Evolutionary conservation across 1,139 yeast species (phyloP).

Genomic region (Scheffersomyces insectosa): DNA sequence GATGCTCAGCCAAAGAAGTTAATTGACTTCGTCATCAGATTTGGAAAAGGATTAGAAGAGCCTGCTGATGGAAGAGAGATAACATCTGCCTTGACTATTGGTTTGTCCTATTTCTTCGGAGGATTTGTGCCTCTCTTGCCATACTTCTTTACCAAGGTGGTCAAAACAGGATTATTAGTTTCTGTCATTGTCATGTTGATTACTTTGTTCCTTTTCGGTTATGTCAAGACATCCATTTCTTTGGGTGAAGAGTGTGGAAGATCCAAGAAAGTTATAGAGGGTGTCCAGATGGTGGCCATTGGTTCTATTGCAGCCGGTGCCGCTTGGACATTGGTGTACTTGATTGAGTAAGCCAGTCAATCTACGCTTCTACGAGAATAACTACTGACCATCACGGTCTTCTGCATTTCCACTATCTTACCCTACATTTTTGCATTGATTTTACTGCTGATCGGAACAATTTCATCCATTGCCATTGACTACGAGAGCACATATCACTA

Average conservation of each 20-base stretch:
- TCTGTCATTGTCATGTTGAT: constrained; percentile 82
- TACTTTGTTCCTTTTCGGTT: constrained; percentile 87
- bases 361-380: too few species aligned
- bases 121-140: constrained; percentile 82
- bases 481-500: too few species aligned
- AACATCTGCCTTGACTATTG: constrained; percentile 76
- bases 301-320: constrained; percentile 97
- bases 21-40: constrained; percentile 71
- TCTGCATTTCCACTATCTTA: too few species aligned
- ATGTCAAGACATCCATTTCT: constrained; percentile 77
- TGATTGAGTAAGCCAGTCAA: constrained; percentile 49
- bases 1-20: constrained; percentile 66
- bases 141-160: constrained; percentile 72
- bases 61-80: constrained; percentile 79
- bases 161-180: constrained; percentile 70
- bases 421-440: too few species aligned
- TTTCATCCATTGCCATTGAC: too few species aligned
- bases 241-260: constrained; percentile 75
- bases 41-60: constrained; percentile 75
- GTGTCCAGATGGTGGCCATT: constrained; percentile 85
- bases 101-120: constrained; percentile 72
- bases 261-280: constrained; percentile 67
- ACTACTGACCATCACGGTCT: too few species aligned
- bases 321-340: constrained; percentile 88
- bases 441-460: too few species aligned